Percentiles rank a stretch among this genome's conserved stretches.
Evolutionary conservation across 805 yeast genomes (phyloP).

Genomic region (Cephaloascus fragrans): DNA sequence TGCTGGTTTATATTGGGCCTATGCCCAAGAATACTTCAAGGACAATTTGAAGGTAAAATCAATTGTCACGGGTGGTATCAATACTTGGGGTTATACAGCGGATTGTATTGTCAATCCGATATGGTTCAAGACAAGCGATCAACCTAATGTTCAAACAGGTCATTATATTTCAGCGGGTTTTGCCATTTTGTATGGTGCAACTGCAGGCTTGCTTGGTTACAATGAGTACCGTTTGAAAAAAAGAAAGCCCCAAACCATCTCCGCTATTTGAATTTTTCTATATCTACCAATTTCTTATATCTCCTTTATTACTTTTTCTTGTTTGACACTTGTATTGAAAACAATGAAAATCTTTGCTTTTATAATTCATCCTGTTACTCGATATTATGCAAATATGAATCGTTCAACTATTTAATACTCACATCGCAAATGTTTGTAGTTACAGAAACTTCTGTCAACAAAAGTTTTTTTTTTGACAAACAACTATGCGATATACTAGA

Average conservation of each 20-base stretch:
- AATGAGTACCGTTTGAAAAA: neutral
- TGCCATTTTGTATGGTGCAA: conserved; percentile 5
- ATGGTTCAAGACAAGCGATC: conserved; percentile 8
- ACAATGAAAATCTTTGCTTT: too few species aligned
- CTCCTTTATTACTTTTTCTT: too few species aligned
- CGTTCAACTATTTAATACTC: too few species aligned
- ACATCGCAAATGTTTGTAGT: too few species aligned
- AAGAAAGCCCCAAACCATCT: neutral
- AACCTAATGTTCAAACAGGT: conserved; percentile 8
- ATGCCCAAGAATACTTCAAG: conserved; percentile 8
- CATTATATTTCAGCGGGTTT: conserved; percentile 10
- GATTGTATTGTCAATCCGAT: conserved; percentile 8
- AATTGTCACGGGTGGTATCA: conserved; percentile 10
- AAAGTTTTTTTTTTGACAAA: too few species aligned
- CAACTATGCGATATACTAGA: too few species aligned
- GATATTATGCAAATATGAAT: too few species aligned
- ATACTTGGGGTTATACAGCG: conserved; percentile 9
- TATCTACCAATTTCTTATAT: too few species aligned
- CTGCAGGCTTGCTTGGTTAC: neutral
- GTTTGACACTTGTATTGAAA: too few species aligned
- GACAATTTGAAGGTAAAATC: conserved; percentile 7
- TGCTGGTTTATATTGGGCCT: conserved; percentile 10
- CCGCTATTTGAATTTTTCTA: too few species aligned
- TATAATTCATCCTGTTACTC: too few species aligned
- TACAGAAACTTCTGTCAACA: too few species aligned